Base-by-base conservation (phyloP, 768 basidiomycete species). In the Mycena vulgaris region DNA sequence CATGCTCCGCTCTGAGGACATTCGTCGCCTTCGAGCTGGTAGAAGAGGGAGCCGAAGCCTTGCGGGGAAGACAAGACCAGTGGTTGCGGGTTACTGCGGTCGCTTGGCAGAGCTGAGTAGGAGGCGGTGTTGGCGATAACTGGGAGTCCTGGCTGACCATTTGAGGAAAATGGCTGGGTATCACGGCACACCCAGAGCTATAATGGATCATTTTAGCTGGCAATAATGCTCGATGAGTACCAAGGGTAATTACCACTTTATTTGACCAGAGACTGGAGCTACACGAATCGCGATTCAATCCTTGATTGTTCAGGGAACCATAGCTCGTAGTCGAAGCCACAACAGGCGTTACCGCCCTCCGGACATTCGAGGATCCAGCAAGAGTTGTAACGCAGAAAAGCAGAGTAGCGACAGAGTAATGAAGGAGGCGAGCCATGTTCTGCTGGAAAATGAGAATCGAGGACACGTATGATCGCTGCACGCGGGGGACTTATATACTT, bases 121-220 rank as follows among this genome's bases (percentile, higher is more conserved):
- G 66, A 51, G 5, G 66, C 70, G 3, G 70, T 72, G 52, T 64
- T 72, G 14, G 51, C 61, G 33, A 72, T 33, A 27, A 66, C 8
- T 8, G 35, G 42, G 19, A 48, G 10, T 1, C 8, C 23, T 11
- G 52, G 27, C 9, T 30, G 11, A 2, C 67, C 67, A 17, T n/a
- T 51, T 5, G 58, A 52, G 28, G 35, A 30, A 17, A 72, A 27
- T 13, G 19, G 51, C 37, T 72, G 25, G 3, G 71, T 69, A 52
- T 72, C 71, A 27, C 71, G 71, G 59, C 71, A 72, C 16, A 61
- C 59, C 71, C 71, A 72, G 30, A 72, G 63, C 68, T 69, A 48
- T 13, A 25, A n/a, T 45, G 11, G 14, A 13, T 33, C n/a, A 21
- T 23, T 14, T 23, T 19, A 33, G 35, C 17, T 37, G 33, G 2